Percentiles rank a stretch among this genome's conserved stretches.
Conservation (phyloP, 805 yeast species). For the Wickerhamiella qilinensis region DNA sequence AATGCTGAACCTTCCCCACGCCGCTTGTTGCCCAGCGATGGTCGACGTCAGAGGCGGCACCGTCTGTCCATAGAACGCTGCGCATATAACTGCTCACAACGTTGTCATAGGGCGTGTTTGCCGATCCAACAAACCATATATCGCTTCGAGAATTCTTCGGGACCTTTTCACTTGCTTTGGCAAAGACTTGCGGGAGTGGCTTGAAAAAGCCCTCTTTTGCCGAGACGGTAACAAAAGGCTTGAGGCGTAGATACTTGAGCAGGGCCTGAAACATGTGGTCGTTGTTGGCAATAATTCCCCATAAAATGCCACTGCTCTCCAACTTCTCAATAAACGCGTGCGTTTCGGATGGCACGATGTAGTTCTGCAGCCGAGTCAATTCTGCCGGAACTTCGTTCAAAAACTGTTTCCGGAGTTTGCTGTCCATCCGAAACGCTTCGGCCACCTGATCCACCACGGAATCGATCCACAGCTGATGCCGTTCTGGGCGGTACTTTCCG, state of each 20-base stretch:
- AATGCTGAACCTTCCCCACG: background rate
- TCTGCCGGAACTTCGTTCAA: background rate
- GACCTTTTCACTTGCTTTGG: constrained; percentile 10
- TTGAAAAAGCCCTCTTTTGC: constrained; percentile 11
- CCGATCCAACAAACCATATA: constrained; percentile 16
- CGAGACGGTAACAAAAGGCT: constrained; percentile 6
- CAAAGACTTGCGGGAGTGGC: constrained; percentile 16
- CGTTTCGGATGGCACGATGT: constrained; percentile 9
- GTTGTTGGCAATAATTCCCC: constrained; percentile 19
- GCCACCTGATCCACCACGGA: constrained; percentile 6
- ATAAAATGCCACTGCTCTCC: constrained; percentile 8
- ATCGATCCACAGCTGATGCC: constrained; percentile 7
- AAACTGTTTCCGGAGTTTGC: background rate
- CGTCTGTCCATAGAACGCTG: constrained; percentile 6
- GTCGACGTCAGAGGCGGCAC: background rate
- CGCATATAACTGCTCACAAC: constrained; percentile 3
- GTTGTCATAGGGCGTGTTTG: constrained; percentile 11
- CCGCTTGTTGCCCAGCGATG: background rate
- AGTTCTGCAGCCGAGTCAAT: constrained; percentile 9
- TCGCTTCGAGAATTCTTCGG: constrained; percentile 9
- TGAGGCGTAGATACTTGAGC: constrained; percentile 6
- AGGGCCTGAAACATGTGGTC: constrained; percentile 12
- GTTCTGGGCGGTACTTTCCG: constrained; percentile 7
- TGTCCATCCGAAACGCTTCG: background rate
- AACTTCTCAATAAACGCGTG: constrained; percentile 7